phyloP scores from a whole-genome alignment of 345 rosid genomes.

The Melaleuca quinquenervia region DNA sequence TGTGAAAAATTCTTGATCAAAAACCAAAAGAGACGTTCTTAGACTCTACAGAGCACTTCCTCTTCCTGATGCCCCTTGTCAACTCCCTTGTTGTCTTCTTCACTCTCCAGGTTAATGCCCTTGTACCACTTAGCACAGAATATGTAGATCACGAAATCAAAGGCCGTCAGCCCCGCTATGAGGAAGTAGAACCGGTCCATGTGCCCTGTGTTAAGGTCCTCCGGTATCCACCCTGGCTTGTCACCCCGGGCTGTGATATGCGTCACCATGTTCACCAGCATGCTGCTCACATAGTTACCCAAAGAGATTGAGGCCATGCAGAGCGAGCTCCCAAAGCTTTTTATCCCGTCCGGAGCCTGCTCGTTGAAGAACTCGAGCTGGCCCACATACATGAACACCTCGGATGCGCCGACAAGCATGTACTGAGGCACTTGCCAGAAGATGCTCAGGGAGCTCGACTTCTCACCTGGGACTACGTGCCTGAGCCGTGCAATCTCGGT shows the following conservation, averaged over 20 bases:
- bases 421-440: conserved; percentile 51
- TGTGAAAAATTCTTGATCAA: neutral
- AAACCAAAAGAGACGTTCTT: neutral
- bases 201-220: conserved; percentile 30
- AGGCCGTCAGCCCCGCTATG: conserved; percentile 18
- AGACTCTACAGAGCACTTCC: neutral
- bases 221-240: conserved; percentile 37
- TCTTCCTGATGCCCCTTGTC: neutral
- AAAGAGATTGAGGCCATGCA: conserved; percentile 44
- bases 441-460: conserved; percentile 22
- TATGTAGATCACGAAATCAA: conserved; percentile 23
- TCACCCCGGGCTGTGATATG: conserved; percentile 14
- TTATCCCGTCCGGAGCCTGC: conserved; percentile 43
- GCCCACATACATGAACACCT: conserved; percentile 44
- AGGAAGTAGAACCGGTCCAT: conserved; percentile 31
- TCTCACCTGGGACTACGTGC: conserved; percentile 13
- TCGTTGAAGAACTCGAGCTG: conserved; percentile 35
- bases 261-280: conserved; percentile 30
- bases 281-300: conserved; percentile 32
- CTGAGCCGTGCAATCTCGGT: conserved; percentile 25
- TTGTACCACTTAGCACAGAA: conserved; percentile 29
- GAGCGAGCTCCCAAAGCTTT: conserved; percentile 40
- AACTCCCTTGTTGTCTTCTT: neutral
- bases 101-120: conserved; percentile 9
- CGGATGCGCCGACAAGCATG: conserved; percentile 32